Percentiles rank a stretch among this genome's conserved stretches.
Evolutionary conservation across 192 early-diverging fungal species (phyloP).

Genomic region (Coemansia sp.): DNA sequence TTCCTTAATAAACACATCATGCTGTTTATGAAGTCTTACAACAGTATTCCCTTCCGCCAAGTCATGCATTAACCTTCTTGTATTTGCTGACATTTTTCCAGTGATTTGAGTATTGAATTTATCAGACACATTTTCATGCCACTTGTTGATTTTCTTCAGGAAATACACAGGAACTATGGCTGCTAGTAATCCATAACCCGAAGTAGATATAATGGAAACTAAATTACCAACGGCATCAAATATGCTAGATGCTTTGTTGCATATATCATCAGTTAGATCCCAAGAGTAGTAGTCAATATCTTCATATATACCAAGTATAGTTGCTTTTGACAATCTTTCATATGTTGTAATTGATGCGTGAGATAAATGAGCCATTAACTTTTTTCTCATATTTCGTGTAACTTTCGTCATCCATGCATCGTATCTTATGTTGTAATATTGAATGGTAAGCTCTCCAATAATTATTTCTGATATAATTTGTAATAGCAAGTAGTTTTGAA

Average conservation of each 20-base stretch:
- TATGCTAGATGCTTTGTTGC: not conserved
- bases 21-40: not conserved
- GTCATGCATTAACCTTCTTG: not conserved
- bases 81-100: not conserved
- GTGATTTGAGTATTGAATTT: not conserved
- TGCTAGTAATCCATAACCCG: not conserved
- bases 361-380: not conserved
- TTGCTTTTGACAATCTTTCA: not conserved
- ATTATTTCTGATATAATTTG: not conserved
- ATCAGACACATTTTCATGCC: not conserved
- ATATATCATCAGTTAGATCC: not conserved
- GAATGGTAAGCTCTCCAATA: not conserved
- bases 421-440: not conserved
- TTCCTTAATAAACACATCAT: not conserved
- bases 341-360: not conserved
- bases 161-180: not conserved
- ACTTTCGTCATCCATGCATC: not conserved
- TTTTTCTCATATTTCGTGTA: not conserved
- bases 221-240: not conserved
- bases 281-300: not conserved
- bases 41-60: not conserved
- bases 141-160: not conserved
- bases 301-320: not conserved
- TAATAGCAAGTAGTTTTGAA: not conserved
- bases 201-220: not conserved